Evolutionary conservation across 2,329 filamentous ascomycete species (phyloP).

Genomic region (Zymoseptoria ardabiliae): DNA sequence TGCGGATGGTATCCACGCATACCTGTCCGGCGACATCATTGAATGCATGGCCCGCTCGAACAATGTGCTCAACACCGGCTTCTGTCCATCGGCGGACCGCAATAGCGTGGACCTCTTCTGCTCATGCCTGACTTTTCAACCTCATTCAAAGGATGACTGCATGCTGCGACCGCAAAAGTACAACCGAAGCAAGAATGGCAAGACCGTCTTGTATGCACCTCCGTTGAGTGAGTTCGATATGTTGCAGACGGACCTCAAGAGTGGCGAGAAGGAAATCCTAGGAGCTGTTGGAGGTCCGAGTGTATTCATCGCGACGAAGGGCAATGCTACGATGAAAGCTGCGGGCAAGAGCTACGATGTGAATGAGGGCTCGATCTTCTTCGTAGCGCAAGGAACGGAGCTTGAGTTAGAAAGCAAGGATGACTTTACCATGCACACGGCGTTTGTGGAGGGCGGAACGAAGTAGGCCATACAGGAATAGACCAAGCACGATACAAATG

Average conservation of each 20-base stretch:
- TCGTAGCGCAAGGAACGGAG: constrained; percentile 53
- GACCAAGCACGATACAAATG: not conserved
- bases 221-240: constrained; percentile 68
- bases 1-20: constrained; percentile 67
- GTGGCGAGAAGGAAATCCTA: constrained; percentile 53
- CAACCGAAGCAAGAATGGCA: constrained; percentile 49
- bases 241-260: constrained; percentile 50
- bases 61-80: constrained; percentile 68
- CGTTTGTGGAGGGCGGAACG: constrained; percentile 34
- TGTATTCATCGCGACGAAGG: constrained; percentile 56
- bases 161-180: constrained; percentile 46
- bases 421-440: constrained; percentile 43
- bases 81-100: constrained; percentile 60
- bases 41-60: constrained; percentile 72
- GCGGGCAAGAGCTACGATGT: constrained; percentile 48
- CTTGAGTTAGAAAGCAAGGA: constrained; percentile 38
- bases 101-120: constrained; percentile 59
- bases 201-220: constrained; percentile 57
- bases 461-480: constrained; percentile 5
- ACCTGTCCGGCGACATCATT: constrained; percentile 65
- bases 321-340: constrained; percentile 50
- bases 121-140: constrained; percentile 55
- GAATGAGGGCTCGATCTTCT: constrained; percentile 58
- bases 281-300: constrained; percentile 52
- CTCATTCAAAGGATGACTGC: constrained; percentile 52